phyloP scores from a whole-genome alignment of 805 yeast species.

The Candida golubevii region DNA sequence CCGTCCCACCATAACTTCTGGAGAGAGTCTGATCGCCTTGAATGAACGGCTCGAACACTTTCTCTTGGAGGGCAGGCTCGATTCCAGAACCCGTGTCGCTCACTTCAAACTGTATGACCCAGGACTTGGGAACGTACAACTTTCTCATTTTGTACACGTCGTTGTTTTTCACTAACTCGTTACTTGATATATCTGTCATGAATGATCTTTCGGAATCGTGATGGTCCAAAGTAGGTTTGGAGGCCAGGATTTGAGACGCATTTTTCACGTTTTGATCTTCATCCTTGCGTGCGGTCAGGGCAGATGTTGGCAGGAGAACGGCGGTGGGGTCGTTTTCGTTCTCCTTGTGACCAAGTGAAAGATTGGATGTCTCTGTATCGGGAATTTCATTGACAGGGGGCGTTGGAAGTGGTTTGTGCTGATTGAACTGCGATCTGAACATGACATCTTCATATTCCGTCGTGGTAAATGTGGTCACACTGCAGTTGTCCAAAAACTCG shows the following conservation, averaged over 20 bases:
- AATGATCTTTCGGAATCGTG: constrained; percentile 1
- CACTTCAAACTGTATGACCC: constrained; percentile 70
- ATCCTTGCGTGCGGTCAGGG: neutral
- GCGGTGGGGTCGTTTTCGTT: neutral
- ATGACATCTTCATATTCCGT: constrained; percentile 35
- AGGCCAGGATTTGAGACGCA: neutral
- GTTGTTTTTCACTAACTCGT: constrained; percentile 34
- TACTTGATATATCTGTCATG: constrained; percentile 10
- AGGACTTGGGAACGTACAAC: constrained; percentile 36
- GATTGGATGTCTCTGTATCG: neutral
- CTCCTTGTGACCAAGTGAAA: constrained; percentile 1
- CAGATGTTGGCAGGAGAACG: constrained; percentile 4
- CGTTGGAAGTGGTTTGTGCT: constrained; percentile 13
- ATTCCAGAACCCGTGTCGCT: constrained; percentile 95
- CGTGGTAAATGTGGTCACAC: constrained; percentile 34
- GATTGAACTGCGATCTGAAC: constrained; percentile 34
- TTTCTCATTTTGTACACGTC: constrained; percentile 33
- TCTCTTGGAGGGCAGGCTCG: constrained; percentile 71
- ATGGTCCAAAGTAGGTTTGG: constrained; percentile 4
- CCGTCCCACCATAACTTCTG: constrained; percentile 93
- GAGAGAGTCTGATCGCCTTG: constrained; percentile 96
- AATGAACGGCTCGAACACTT: constrained; percentile 92
- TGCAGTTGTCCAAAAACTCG: constrained; percentile 10
- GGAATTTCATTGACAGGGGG: constrained; percentile 1
- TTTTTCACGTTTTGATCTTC: too few relatives aligned